Percentiles rank a stretch among this genome's conserved stretches.
Evolutionary conservation across 371 early-diverging fungal species (phyloP).

Genomic region (Capniomyces stellatus): DNA sequence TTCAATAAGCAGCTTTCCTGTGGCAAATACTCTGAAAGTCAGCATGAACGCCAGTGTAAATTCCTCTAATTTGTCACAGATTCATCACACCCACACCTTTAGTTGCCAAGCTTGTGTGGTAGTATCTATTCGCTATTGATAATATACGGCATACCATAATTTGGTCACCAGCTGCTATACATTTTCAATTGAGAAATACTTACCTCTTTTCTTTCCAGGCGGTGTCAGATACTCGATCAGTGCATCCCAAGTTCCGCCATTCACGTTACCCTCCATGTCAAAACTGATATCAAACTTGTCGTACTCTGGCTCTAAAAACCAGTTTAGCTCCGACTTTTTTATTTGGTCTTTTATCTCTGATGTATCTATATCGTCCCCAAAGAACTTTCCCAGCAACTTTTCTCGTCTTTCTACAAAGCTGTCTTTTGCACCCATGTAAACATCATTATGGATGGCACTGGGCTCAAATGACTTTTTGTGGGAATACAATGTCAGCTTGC

Average conservation of each 20-base stretch:
- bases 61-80: constrained; percentile 10
- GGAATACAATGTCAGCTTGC: neutral
- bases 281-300: constrained; percentile 40
- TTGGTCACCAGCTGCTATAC: no score
- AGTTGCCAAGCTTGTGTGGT: no score
- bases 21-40: constrained; percentile 70
- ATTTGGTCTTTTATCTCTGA: neutral
- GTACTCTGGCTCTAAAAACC: constrained; percentile 6
- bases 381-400: constrained; percentile 4
- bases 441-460: neutral
- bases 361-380: constrained; percentile 2
- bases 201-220: constrained; percentile 28
- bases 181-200: neutral
- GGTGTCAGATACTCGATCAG: constrained; percentile 70
- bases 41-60: constrained; percentile 65
- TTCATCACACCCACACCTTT: no score
- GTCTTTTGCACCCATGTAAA: neutral
- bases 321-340: neutral
- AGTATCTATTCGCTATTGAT: neutral
- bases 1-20: constrained; percentile 48
- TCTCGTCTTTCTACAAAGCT: constrained; percentile 1
- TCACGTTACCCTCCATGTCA: constrained; percentile 71
- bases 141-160: neutral
- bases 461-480: neutral
- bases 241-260: constrained; percentile 69